Evolutionary conservation across 768 basidiomycete genomes (phyloP).

Genomic region (Lactarius tabidus): DNA sequence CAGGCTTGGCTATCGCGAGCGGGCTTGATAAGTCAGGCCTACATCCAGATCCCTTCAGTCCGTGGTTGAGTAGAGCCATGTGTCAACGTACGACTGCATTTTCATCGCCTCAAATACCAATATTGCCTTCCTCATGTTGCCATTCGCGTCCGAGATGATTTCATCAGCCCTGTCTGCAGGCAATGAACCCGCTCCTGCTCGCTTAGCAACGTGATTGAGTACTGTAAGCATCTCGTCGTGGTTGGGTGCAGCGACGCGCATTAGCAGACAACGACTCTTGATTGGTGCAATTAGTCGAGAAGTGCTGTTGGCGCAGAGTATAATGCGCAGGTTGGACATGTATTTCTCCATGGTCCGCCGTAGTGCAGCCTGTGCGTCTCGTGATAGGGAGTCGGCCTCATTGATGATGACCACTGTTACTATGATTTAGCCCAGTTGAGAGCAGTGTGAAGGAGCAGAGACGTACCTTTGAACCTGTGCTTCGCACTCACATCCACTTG

Average conservation of each 20-base stretch:
- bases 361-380: slow-evolving; percentile 96
- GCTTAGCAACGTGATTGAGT: slow-evolving; percentile 71
- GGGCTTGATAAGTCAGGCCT: slow-evolving; percentile 82
- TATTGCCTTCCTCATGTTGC: slow-evolving; percentile 93
- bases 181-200: slow-evolving; percentile 68
- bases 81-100: slow-evolving; percentile 79
- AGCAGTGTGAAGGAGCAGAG: neutral
- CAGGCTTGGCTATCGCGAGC: slow-evolving; percentile 89
- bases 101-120: slow-evolving; percentile 93
- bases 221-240: slow-evolving; percentile 69
- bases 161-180: slow-evolving; percentile 70
- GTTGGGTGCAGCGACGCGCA: slow-evolving; percentile 88
- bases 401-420: slow-evolving; percentile 91
- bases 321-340: slow-evolving; percentile 96
- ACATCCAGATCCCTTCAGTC: slow-evolving; percentile 5
- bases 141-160: slow-evolving; percentile 76
- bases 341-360: slow-evolving; percentile 99
- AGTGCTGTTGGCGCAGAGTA: slow-evolving; percentile 94
- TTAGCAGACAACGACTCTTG: slow-evolving; percentile 87
- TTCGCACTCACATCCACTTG: slow-evolving; percentile 95
- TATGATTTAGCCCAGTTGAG: neutral
- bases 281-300: slow-evolving; percentile 96
- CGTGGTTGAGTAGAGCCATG: slow-evolving; percentile 5
- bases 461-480: slow-evolving; percentile 91
- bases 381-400: slow-evolving; percentile 90